Evolutionary conservation across 1,284 basidiomycete species (phyloP).

Genomic region (Microstroma glucosiphilum): DNA sequence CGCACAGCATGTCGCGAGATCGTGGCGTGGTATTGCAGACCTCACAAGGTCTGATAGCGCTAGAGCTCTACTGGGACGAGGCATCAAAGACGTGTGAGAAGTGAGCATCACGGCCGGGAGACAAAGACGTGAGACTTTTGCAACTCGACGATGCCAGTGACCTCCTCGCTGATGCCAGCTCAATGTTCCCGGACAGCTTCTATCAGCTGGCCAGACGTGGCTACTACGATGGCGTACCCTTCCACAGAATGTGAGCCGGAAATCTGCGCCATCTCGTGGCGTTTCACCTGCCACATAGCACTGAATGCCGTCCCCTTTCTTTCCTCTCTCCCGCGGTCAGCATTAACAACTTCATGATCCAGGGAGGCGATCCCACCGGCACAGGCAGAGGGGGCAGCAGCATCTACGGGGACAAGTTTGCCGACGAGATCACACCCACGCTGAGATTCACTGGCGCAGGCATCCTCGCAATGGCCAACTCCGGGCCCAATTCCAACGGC

Average conservation of each 20-base stretch:
- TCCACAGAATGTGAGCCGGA: slow-evolving; percentile 9
- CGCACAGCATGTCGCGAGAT: neutral
- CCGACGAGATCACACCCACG: slow-evolving; percentile 19
- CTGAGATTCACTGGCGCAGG: slow-evolving; percentile 32
- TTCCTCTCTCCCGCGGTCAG: neutral
- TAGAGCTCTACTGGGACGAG: slow-evolving; percentile 46
- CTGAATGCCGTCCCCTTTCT: slow-evolving; percentile 12
- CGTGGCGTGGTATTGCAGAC: slow-evolving; percentile 26
- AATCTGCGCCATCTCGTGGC: neutral
- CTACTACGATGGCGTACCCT: slow-evolving; percentile 42
- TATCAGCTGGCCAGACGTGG: slow-evolving; percentile 42
- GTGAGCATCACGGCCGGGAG: neutral
- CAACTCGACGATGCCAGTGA: neutral
- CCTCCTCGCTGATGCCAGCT: neutral
- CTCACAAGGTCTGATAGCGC: slow-evolving; percentile 34
- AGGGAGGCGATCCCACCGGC: slow-evolving; percentile 32
- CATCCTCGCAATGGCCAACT: slow-evolving; percentile 33
- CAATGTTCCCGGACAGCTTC: slow-evolving; percentile 17
- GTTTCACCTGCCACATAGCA: slow-evolving; percentile 4
- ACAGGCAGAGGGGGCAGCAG: slow-evolving; percentile 29
- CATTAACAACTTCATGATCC: slow-evolving; percentile 26
- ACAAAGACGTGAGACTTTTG: neutral
- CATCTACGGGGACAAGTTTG: slow-evolving; percentile 39
- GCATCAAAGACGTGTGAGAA: slow-evolving; percentile 42
- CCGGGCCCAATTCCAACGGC: slow-evolving; percentile 26